Evolutionary conservation across 179 eudicot genomes (phyloP).

Genomic region (Dionaea muscipula): DNA sequence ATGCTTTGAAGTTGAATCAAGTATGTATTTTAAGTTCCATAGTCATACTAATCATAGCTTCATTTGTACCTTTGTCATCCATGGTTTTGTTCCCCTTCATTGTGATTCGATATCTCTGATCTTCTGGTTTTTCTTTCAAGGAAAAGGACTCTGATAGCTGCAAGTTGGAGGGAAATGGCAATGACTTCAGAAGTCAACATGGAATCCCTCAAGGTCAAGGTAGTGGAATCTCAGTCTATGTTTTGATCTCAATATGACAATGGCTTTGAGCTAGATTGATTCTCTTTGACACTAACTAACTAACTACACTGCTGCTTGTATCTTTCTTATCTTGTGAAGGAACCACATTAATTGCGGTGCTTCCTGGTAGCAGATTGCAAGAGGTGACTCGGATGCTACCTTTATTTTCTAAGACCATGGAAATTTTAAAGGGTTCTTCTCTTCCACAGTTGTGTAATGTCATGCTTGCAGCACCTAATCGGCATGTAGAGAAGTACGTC

Average conservation of each 20-base stretch:
- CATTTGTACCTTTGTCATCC: not conserved
- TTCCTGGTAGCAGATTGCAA: conserved; percentile 97
- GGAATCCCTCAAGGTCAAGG: conserved; percentile 72
- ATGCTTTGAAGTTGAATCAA: conserved; percentile 44
- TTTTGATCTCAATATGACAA: not conserved
- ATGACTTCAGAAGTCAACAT: conserved; percentile 37
- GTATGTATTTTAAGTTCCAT: conserved; percentile 19
- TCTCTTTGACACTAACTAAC: conserved; percentile 1
- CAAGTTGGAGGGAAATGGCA: conserved; percentile 41
- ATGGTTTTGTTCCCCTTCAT: no score
- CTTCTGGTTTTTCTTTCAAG: conserved; percentile 16
- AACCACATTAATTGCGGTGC: conserved; percentile 49
- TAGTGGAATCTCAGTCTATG: conserved; percentile 9
- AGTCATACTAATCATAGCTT: not conserved
- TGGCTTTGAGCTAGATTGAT: no score
- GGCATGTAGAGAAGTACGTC: conserved; percentile 54
- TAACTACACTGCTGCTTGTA: no score
- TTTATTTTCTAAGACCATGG: conserved; percentile 51
- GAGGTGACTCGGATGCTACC: conserved; percentile 92
- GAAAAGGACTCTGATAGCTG: conserved; percentile 24
- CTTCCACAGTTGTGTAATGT: conserved; percentile 37
- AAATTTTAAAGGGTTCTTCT: conserved; percentile 35
- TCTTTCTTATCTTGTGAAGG: conserved; percentile 34
- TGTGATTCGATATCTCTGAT: not conserved
- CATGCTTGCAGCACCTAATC: conserved; percentile 73